Evolutionary conservation across 345 rosid genomes (phyloP), one percentile per base, ranked within the genome.

Genomic region (Litchi chinensis): DNA sequence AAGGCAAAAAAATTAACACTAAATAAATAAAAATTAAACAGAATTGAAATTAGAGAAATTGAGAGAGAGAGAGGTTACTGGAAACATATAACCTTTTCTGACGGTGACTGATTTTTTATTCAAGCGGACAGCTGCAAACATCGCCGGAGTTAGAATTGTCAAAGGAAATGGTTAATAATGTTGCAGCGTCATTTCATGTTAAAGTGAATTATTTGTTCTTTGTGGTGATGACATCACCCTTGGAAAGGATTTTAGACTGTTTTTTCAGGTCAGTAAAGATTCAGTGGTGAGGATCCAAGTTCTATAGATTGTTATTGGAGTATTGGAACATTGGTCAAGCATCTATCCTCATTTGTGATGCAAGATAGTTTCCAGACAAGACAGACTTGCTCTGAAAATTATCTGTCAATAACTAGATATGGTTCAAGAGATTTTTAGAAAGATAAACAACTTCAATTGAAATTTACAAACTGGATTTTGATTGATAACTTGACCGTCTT

Each of bases 91-190:
- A 39, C 11, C 0, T 8, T 76, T 68, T 22, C 37, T 76, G n/a
- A 76, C 5, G 73, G 10, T 60, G 40, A 18, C 48, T 26, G 21
- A 46, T n/a, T 74, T 67, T 4, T 12, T 74, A 79, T 77, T 19
- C 57, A 15, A 41, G 71, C 88, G 87, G 92, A 68, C 90, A 83
- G 64, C 73, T 56, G 40, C 65, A 67, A 19, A 22, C 86, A 12
- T 75, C 87, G 48, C 87, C 92, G 4, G 92, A 89, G 82, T 78
- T 89, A 24, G 89, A 81, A 54, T 71, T 89, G 62, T 89, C 92
- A 9, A 90, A 89, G 85, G 92, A 89, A 70, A 89, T 89, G 90
- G 92, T 89, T 73, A 79, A 83, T 50, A 84, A 77, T 78, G 92
- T 83, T 19, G 90, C 92, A 5, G 88, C 88, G n/a, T 87, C 92